Percentiles rank a stretch among this genome's conserved stretches.
These are phyloP conservation scores for Pyrus hybrid DNA, from an alignment of 331 rosid species.

Conservation along the genomic window DNA sequence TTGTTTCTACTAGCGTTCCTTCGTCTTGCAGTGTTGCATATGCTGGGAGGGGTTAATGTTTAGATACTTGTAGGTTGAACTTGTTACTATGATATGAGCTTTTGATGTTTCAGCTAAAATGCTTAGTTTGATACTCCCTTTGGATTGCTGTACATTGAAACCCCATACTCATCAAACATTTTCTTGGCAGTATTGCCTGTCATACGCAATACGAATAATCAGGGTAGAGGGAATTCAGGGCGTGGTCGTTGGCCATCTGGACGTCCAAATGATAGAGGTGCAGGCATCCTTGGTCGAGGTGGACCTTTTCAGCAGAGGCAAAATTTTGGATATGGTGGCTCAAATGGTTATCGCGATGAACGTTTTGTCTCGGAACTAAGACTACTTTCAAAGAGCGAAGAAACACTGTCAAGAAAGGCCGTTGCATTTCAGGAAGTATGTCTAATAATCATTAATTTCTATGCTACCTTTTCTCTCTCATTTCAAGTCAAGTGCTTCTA, in stretches of 20 bases:
- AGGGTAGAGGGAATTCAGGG: slow-evolving; percentile 61
- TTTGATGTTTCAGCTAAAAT: background rate
- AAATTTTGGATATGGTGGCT: slow-evolving; percentile 55
- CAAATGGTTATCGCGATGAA: slow-evolving; percentile 67
- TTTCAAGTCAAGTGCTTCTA: background rate
- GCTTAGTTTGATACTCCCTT: background rate
- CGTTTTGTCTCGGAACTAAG: slow-evolving; percentile 77
- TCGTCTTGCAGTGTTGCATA: background rate
- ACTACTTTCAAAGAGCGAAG: slow-evolving; percentile 89
- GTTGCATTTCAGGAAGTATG: slow-evolving; percentile 89
- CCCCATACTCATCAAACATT: slow-evolving; percentile 15
- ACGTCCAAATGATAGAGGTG: slow-evolving; percentile 71
- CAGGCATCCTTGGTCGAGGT: slow-evolving; percentile 90
- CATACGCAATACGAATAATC: slow-evolving; percentile 44
- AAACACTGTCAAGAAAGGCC: slow-evolving; percentile 72
- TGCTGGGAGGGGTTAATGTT: background rate
- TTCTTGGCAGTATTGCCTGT: slow-evolving; percentile 72
- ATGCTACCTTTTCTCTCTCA: background rate
- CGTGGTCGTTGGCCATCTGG: slow-evolving; percentile 81
- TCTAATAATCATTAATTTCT: background rate
- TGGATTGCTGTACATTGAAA: background rate
- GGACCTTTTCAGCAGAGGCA: slow-evolving; percentile 86
- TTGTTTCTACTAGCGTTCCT: background rate
- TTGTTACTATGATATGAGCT: background rate
- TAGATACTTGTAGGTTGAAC: background rate